Evolutionary conservation across 148 eudicot species (phyloP).

Genomic region (Camellia japonica): DNA sequence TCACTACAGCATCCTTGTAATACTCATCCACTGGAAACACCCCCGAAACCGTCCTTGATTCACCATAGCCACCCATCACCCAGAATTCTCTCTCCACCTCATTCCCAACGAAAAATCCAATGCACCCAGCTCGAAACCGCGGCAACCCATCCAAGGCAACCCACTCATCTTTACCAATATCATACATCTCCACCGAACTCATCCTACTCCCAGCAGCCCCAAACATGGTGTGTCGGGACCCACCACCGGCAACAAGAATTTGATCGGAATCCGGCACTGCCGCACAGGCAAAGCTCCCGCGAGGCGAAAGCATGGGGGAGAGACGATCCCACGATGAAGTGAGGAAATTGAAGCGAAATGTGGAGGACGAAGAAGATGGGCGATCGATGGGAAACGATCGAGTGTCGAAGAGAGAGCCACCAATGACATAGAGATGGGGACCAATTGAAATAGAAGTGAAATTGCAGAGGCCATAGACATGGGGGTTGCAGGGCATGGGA

Average conservation of each 20-base stretch:
- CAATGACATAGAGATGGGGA: conserved; percentile 51
- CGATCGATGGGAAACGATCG: conserved; percentile 77
- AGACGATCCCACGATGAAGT: conserved; percentile 34
- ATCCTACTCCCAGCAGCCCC: conserved; percentile 89
- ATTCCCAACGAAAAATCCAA: conserved; percentile 54
- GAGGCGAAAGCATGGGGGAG: conserved; percentile 65
- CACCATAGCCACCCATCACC: conserved; percentile 99
- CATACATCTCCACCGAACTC: conserved; percentile 75
- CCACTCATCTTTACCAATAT: conserved; percentile 73
- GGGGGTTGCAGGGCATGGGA: conserved; percentile 82
- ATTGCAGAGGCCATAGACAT: conserved; percentile 67
- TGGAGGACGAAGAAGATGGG: conserved; percentile 51
- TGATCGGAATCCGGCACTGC: conserved; percentile 27
- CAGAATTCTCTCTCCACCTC: conserved; percentile 63
- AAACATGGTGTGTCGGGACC: conserved; percentile 78
- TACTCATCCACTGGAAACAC: conserved; percentile 86
- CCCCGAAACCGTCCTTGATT: conserved; percentile 71
- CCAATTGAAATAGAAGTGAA: conserved; percentile 56
- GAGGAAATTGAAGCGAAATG: conserved; percentile 48
- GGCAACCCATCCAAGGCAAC: conserved; percentile 62
- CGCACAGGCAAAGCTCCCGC: conserved; percentile 86
- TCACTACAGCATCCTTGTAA: conserved; percentile 68
- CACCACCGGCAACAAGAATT: conserved; percentile 91
- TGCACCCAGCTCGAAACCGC: conserved; percentile 78
- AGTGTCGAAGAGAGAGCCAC: conserved; percentile 86